These are phyloP conservation scores for Neurospora sp. DNA, from an alignment of 495 filamentous ascomycete species.

Conservation along the genomic window DNA sequence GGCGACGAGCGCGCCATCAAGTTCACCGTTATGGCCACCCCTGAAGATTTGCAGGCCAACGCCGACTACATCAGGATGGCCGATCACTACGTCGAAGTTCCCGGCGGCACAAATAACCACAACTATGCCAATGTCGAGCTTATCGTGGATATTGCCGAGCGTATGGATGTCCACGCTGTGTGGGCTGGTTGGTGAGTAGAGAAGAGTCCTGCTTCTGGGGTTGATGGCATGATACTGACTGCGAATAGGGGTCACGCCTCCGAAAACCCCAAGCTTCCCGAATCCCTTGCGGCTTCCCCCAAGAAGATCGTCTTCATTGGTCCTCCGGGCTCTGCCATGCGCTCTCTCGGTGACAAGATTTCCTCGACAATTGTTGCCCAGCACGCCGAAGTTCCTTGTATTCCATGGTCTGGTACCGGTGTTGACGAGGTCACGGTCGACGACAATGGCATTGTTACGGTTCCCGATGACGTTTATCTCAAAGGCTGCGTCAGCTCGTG, in stretches of 20 bases:
- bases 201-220: constrained; percentile 14
- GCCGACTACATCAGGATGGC: constrained; percentile 99
- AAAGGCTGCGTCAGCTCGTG: constrained; percentile 84
- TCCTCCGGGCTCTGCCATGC: constrained; percentile 95
- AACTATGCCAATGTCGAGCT: constrained; percentile 99
- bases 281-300: constrained; percentile 87
- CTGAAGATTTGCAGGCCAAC: constrained; percentile 96
- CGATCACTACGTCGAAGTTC: constrained; percentile 97
- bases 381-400: constrained; percentile 93
- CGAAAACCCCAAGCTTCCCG: constrained; percentile 95
- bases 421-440: constrained; percentile 75
- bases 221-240: constrained; percentile 1
- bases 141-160: constrained; percentile 98
- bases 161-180: constrained; percentile 94
- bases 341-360: constrained; percentile 98
- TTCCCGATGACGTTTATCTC: constrained; percentile 74
- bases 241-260: constrained; percentile 82
- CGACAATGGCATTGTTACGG: constrained; percentile 79
- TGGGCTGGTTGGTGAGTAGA: constrained; percentile 86
- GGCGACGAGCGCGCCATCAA: constrained; percentile 97
- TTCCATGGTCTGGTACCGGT: constrained; percentile 94
- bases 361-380: constrained; percentile 99
- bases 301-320: constrained; percentile 99
- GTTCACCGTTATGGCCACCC: constrained; percentile 99
- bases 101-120: constrained; percentile 99